Conservation (phyloP, 305 asterid genomes). For the Ilex paraguariensis region DNA sequence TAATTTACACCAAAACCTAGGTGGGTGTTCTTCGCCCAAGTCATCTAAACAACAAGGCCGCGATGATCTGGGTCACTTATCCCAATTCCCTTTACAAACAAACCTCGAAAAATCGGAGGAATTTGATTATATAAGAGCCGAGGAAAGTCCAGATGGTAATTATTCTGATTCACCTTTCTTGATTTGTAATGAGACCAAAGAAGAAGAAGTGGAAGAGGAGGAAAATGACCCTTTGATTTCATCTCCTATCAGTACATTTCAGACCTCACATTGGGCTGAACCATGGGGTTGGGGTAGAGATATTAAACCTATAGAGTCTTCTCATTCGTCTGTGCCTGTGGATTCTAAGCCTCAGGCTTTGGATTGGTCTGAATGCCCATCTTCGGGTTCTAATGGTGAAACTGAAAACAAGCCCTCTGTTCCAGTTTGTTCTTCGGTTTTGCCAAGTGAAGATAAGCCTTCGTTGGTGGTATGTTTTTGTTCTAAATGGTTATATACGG, state of each 20-base stretch:
- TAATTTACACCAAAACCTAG: conserved; percentile 31
- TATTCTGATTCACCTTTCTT: conserved; percentile 19
- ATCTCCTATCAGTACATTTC: neutral
- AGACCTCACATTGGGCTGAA: neutral
- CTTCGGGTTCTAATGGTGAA: neutral
- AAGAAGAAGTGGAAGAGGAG: conserved; percentile 13
- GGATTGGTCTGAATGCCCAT: conserved; percentile 10
- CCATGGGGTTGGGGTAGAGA: neutral
- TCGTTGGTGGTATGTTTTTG: conserved; percentile 8
- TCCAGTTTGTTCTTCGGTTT: too few relatives aligned
- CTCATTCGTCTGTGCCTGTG: conserved; percentile 9
- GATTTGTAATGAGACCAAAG: conserved; percentile 13
- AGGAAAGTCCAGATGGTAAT: conserved; percentile 17
- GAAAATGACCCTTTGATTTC: neutral
- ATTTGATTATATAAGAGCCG: conserved; percentile 16
- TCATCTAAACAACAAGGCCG: neutral
- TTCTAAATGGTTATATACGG: neutral
- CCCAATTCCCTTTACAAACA: neutral
- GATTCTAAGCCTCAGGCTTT: conserved; percentile 13
- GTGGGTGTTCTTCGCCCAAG: neutral
- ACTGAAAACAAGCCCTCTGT: neutral
- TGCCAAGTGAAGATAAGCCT: conserved; percentile 6
- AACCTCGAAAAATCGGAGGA: conserved; percentile 8
- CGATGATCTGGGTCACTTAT: conserved; percentile 5
- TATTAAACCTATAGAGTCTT: neutral